Percentiles rank a stretch among this genome's conserved stretches.
Conservation (phyloP, 2,329 filamentous ascomycete genomes). For the Beauveria scarabaeidicola region DNA sequence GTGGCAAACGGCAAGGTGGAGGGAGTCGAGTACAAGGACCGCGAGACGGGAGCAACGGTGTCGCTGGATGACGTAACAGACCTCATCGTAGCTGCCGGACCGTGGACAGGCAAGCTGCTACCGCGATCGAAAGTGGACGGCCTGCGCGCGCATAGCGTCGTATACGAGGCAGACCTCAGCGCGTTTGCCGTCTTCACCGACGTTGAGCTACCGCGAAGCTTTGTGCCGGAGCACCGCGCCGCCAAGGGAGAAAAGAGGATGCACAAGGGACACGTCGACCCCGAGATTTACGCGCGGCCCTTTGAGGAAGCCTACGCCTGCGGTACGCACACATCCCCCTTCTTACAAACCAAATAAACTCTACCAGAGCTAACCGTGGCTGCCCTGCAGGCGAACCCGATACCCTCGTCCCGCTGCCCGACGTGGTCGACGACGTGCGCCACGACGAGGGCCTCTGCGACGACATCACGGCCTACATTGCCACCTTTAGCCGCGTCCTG, state of each 20-base stretch:
- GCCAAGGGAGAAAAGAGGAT: slow-evolving; percentile 40
- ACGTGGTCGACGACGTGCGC: slow-evolving; percentile 65
- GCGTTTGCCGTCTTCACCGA: slow-evolving; percentile 80
- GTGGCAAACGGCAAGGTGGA: slow-evolving; percentile 44
- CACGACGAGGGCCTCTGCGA: slow-evolving; percentile 71
- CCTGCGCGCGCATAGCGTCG: slow-evolving; percentile 56
- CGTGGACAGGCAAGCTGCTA: slow-evolving; percentile 54
- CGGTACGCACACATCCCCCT: slow-evolving; percentile 37
- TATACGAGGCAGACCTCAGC: slow-evolving; percentile 55
- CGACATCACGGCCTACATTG: slow-evolving; percentile 74
- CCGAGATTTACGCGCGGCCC: slow-evolving; percentile 89
- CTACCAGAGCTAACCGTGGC: neutral
- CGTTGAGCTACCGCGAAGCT: slow-evolving; percentile 63
- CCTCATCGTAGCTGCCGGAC: slow-evolving; percentile 48
- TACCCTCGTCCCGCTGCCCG: slow-evolving; percentile 61
- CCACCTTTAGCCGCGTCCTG: slow-evolving; percentile 56
- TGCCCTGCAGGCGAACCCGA: slow-evolving; percentile 61
- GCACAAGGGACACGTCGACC: slow-evolving; percentile 60
- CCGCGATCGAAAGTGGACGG: slow-evolving; percentile 50
- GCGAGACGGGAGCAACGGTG: slow-evolving; percentile 27
- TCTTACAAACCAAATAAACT: neutral
- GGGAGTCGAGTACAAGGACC: slow-evolving; percentile 52
- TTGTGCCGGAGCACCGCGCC: slow-evolving; percentile 43
- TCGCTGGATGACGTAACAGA: slow-evolving; percentile 41
- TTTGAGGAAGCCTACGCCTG: slow-evolving; percentile 90